phyloP scores from a whole-genome alignment of 2,329 filamentous ascomycete genomes.

The Fusarium pseudograminearum region DNA sequence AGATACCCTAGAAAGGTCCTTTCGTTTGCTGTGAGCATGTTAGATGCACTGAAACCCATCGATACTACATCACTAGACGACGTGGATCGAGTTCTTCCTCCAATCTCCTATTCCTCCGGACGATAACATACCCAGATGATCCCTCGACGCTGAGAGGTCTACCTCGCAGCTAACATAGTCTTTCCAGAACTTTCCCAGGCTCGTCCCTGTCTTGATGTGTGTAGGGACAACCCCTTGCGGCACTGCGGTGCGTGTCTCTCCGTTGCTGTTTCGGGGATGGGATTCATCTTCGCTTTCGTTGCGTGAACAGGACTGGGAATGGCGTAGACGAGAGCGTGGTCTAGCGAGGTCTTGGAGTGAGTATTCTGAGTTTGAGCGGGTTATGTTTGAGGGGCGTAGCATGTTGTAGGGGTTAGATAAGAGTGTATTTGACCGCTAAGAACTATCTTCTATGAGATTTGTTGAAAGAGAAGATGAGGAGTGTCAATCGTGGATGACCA shows the following conservation, averaged over 20 bases:
- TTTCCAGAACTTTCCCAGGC: constrained; percentile 35
- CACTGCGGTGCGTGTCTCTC: constrained; percentile 38
- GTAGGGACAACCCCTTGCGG: constrained; percentile 29
- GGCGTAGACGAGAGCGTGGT: not conserved
- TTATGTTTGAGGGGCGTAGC: constrained; percentile 8
- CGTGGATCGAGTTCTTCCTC: constrained; percentile 23
- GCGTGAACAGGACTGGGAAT: not conserved
- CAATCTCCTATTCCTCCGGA: constrained; percentile 17
- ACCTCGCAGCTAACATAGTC: constrained; percentile 46
- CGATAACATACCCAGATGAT: constrained; percentile 45
- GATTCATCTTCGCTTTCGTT: not conserved
- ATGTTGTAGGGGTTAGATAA: constrained; percentile 23
- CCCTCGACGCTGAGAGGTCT: constrained; percentile 40
- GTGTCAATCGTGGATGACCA: constrained; percentile 13
- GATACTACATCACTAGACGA: constrained; percentile 15
- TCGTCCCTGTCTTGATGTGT: not conserved
- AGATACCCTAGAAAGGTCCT: constrained; percentile 80
- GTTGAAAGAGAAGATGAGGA: not conserved
- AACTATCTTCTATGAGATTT: not conserved
- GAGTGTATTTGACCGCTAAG: no score
- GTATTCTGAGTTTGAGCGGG: constrained; percentile 39
- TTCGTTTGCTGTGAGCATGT: constrained; percentile 69
- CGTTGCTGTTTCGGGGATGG: constrained; percentile 23
- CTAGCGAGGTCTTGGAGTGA: constrained; percentile 40
- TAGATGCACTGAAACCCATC: not conserved